Evolutionary conservation across 345 rosid species (phyloP).

Genomic region (Rhodamnia argentea): DNA sequence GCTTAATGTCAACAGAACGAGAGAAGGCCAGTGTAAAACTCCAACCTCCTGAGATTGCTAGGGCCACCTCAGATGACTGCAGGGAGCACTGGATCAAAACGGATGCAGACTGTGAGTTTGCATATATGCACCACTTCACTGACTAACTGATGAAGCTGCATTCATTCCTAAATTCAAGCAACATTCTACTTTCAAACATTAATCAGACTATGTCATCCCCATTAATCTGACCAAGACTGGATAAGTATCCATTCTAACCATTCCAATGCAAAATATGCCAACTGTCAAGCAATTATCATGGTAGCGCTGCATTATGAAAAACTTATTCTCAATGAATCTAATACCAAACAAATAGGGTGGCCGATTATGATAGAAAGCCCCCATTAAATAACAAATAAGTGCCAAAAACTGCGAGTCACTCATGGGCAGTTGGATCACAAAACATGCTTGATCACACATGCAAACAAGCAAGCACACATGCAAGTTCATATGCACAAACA

Average conservation of each 20-base stretch:
- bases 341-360: neutral
- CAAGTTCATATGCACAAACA: neutral
- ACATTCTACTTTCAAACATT: neutral
- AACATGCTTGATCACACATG: neutral
- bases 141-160: neutral
- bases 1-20: conserved; percentile 12
- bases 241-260: neutral
- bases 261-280: neutral
- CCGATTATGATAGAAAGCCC: neutral
- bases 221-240: neutral
- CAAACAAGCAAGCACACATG: neutral
- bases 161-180: neutral
- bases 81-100: conserved; percentile 87
- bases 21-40: conserved; percentile 24
- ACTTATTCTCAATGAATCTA: neutral
- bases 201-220: neutral
- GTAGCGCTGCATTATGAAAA: neutral
- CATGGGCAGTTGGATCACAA: neutral
- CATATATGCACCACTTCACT: neutral
- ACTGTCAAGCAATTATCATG: neutral
- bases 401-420: neutral
- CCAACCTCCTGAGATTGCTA: conserved; percentile 17
- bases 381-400: neutral
- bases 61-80: conserved; percentile 22
- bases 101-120: conserved; percentile 84